Evolutionary conservation across 139 green algal genomes (phyloP), one percentile per base, ranked within the genome.

Genomic region (Chlamydomonas sp.): DNA sequence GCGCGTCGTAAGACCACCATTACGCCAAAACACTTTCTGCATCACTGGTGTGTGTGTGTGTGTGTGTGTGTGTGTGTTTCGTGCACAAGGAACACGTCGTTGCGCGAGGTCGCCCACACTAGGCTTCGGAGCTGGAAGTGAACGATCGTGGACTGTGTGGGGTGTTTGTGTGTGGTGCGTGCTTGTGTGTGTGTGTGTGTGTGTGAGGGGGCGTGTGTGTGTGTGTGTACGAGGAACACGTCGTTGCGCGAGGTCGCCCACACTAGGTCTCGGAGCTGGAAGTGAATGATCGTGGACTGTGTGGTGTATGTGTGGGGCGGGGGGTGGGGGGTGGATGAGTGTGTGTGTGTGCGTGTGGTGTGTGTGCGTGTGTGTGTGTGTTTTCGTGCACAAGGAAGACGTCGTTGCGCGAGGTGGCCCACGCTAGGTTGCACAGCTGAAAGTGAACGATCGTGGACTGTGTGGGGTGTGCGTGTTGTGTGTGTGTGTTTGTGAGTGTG

Each of bases 1-100:
- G n/a, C n/a, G n/a, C n/a, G n/a, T n/a, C n/a, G n/a, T n/a, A n/a
- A n/a, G n/a, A n/a, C n/a, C n/a, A n/a, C n/a, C n/a, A n/a, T n/a
- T n/a, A n/a, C n/a, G n/a, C n/a, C n/a, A n/a, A n/a, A n/a, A n/a
- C n/a, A n/a, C n/a, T n/a, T n/a, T n/a, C n/a, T n/a, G n/a, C n/a
- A n/a, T n/a, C n/a, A n/a, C n/a, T n/a, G n/a, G n/a, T n/a, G n/a
- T n/a, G n/a, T n/a, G n/a, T n/a, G n/a, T n/a, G n/a, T n/a, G n/a
- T n/a, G n/a, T n/a, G n/a, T n/a, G n/a, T n/a, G n/a, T n/a, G n/a
- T n/a, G n/a, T n/a, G n/a, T n/a, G n/a, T n/a, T n/a, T n/a, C n/a
- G n/a, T n/a, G n/a, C n/a, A n/a, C n/a, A n/a, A n/a, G n/a, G 66
- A 89, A 94, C 62, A 96, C 75, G 74, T 96, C 89, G 76, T 95